Conservation (phyloP, 2,329 filamentous ascomycete species). For the Gaeumannomyces tritici region DNA sequence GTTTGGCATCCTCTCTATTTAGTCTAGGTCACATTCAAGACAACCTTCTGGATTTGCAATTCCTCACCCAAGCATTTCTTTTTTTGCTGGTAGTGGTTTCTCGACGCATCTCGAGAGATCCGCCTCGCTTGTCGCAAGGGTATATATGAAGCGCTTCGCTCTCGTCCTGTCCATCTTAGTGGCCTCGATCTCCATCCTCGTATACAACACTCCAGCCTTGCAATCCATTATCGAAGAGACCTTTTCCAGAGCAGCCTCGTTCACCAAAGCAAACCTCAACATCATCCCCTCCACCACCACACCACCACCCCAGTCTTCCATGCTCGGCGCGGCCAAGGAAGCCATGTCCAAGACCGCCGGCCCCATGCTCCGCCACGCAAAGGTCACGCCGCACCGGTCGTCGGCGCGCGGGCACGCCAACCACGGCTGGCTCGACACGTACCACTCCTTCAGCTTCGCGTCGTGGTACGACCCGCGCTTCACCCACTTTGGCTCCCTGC, state of each 20-base stretch:
- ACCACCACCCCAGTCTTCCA: slow-evolving; percentile 9
- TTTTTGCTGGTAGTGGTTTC: slow-evolving; percentile 6
- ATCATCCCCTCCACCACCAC: slow-evolving; percentile 4
- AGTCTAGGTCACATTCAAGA: neutral
- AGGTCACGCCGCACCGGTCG: slow-evolving; percentile 67
- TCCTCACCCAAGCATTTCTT: neutral
- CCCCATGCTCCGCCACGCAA: slow-evolving; percentile 47
- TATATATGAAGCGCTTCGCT: slow-evolving; percentile 22
- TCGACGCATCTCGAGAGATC: slow-evolving; percentile 6
- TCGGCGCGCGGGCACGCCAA: slow-evolving; percentile 64
- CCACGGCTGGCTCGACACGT: slow-evolving; percentile 82
- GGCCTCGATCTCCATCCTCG: slow-evolving; percentile 18
- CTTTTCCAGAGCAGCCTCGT: neutral
- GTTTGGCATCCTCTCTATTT: neutral
- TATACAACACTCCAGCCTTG: slow-evolving; percentile 14
- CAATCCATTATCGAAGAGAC: slow-evolving; percentile 3
- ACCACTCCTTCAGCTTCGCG: slow-evolving; percentile 80
- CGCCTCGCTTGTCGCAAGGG: neutral
- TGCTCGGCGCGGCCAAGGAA: slow-evolving; percentile 29
- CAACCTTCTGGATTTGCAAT: slow-evolving; percentile 1
- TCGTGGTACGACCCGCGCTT: slow-evolving; percentile 58
- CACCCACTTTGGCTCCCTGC: slow-evolving; percentile 63
- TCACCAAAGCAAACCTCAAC: neutral
- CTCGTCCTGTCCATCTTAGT: slow-evolving; percentile 16
- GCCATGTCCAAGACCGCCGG: slow-evolving; percentile 46